Percentiles rank a stretch among this genome's conserved stretches.
These are phyloP conservation scores for Thraustochytrium striatum DNA, from an alignment of 352 stramenopile species.

Conservation along the genomic window DNA sequence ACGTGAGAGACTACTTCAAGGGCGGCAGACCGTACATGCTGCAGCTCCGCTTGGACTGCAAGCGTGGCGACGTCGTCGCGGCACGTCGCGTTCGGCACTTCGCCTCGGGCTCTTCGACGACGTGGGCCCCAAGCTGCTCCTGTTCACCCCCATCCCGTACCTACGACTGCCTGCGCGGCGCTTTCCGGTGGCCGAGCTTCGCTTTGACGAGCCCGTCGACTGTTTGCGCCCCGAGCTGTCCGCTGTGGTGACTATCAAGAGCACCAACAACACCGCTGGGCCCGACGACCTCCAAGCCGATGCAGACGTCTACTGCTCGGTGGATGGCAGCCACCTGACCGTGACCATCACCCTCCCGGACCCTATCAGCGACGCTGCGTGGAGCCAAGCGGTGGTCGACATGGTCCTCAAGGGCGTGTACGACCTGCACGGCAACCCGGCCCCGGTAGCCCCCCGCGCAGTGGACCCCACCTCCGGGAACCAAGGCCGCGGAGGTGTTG, in stretches of 20 bases:
- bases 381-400: background rate
- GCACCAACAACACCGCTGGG: background rate
- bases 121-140: background rate
- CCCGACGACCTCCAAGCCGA: too few species aligned
- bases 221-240: background rate
- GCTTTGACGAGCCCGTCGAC: constrained; percentile 9
- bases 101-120: background rate
- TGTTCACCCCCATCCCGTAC: background rate
- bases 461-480: background rate
- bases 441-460: background rate
- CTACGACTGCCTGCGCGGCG: background rate
- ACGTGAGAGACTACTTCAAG: too few species aligned
- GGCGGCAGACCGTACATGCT: too few species aligned
- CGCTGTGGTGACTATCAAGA: background rate
- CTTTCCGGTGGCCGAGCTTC: background rate
- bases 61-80: background rate
- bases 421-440: background rate
- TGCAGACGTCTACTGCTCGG: constrained; percentile 1
- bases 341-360: background rate
- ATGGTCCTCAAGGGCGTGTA: background rate
- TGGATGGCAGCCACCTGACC: background rate
- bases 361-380: background rate
- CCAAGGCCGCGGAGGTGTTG: background rate
- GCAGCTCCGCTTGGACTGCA: too few species aligned
- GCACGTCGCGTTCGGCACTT: background rate